These are phyloP conservation scores for Fragaria ananassa DNA, from an alignment of 306 rosid species.

Conservation along the genomic window DNA sequence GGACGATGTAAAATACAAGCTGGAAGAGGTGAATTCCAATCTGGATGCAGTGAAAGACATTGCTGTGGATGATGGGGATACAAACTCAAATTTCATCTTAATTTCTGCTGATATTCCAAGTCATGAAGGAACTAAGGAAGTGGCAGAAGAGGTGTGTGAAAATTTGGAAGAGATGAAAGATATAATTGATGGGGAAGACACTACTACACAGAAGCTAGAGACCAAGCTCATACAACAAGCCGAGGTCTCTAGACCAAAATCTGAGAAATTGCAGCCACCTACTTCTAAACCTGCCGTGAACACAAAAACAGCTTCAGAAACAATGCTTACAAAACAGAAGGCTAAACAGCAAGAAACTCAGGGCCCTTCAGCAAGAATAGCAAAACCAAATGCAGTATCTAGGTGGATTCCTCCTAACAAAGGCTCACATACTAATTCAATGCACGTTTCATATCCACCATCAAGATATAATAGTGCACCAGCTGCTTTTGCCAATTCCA, in stretches of 20 bases:
- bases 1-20: constrained; percentile 74
- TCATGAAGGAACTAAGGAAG: constrained; percentile 54
- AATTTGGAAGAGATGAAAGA: constrained; percentile 40
- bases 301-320: constrained; percentile 46
- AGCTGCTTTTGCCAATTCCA: constrained; percentile 40
- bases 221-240: constrained; percentile 40
- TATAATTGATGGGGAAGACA: constrained; percentile 48
- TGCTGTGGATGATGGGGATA: constrained; percentile 77
- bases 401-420: constrained; percentile 87
- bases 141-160: constrained; percentile 36
- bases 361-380: constrained; percentile 53
- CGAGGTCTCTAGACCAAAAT: constrained; percentile 52
- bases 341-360: constrained; percentile 61
- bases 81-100: constrained; percentile 39
- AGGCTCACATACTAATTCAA: constrained; percentile 67
- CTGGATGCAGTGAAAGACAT: constrained; percentile 78
- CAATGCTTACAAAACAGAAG: constrained; percentile 49
- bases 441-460: constrained; percentile 82
- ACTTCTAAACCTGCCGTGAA: constrained; percentile 42
- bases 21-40: constrained; percentile 50
- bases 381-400: constrained; percentile 66
- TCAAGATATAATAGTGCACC: constrained; percentile 67
- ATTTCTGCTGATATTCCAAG: constrained; percentile 35
- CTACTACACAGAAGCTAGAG: constrained; percentile 39
- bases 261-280: constrained; percentile 52